Base-by-base conservation (phyloP, 805 yeast species). In the Kuraishia molischiana region DNA sequence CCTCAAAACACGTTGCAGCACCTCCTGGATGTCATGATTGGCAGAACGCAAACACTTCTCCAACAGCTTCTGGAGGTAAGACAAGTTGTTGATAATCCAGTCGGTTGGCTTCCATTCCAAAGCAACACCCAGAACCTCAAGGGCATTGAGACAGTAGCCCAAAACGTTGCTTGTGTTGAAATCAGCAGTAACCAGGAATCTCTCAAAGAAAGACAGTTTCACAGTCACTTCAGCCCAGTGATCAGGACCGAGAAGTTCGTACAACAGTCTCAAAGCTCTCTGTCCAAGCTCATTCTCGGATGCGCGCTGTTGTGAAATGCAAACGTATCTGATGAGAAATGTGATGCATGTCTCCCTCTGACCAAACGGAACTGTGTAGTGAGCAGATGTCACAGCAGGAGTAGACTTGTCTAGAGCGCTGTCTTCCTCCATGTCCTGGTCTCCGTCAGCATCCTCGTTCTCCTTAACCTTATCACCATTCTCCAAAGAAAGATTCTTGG, bases 141-240 rank as follows among this genome's bases (percentile, higher is more conserved):
- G 61, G 0, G 98, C 95, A 59, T 92, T 94, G 50, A 89, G 64
- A 47, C 95, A 84, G 47, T 83, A 81, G 2, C 87, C 85, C 19
- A 86, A 55, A 30, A 83, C 69, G 42, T 79, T 79, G 26, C 77
- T 70, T 11, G 86, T 72, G 28, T 71, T 74, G 41, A 83, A 63
- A 45, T 90, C 96, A 39, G 85, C 77, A 22, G 85, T 78, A 15
- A 84, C 75, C 38, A 92, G 61, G 49, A 87, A 85, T 44, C 92
- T 77, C 47, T 92, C 98, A 52, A 92, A 92, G 57, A 85, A 87
- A 1, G 80, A 73, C 24, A 92, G 65, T 48, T 85, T 85, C 15
- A 92, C 87, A n/a, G 79, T 72, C 5, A 86, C 94, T 46, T 86
- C 95, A 0, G 85, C 70, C 97, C 97, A 90, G 43, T 74, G 76